Evolutionary conservation across 768 basidiomycete genomes (phyloP).

Genomic region (Suillus bovinus): DNA sequence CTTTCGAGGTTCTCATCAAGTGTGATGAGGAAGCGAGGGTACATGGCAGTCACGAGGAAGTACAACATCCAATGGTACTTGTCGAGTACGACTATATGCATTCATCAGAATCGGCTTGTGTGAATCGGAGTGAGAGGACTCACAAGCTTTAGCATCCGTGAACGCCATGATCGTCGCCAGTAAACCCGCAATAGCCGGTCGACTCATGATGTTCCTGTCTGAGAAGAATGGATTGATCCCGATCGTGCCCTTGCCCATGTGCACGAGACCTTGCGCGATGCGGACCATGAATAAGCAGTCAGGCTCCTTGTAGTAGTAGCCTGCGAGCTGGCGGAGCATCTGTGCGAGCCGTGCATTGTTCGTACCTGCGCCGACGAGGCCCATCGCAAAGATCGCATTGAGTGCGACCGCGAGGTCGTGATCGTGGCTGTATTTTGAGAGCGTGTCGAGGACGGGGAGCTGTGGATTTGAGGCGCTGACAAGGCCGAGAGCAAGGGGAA

Average conservation of each 20-base stretch:
- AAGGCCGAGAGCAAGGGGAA: conserved; percentile 94
- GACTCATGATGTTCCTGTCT: conserved; percentile 87
- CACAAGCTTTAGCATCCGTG: conserved; percentile 91
- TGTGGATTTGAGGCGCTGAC: conserved; percentile 96
- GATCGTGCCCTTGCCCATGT: conserved; percentile 99
- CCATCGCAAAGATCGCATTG: conserved; percentile 99
- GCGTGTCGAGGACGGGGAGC: conserved; percentile 90
- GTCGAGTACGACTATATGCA: conserved; percentile 79
- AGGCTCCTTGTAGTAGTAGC: conserved; percentile 98
- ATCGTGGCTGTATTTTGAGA: conserved; percentile 99
- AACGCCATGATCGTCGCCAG: conserved; percentile 89
- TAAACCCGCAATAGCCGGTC: conserved; percentile 86
- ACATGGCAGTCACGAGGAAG: conserved; percentile 95
- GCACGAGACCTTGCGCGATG: conserved; percentile 94
- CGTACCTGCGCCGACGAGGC: conserved; percentile 96
- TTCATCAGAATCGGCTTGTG: not conserved
- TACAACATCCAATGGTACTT: conserved; percentile 99
- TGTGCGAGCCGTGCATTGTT: conserved; percentile 97
- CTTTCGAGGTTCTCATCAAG: conserved; percentile 89
- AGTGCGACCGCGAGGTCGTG: conserved; percentile 95
- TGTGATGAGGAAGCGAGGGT: conserved; percentile 97
- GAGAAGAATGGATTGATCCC: conserved; percentile 96
- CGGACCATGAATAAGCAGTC: conserved; percentile 97
- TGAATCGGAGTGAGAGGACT: conserved; percentile 36
- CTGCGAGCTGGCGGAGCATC: conserved; percentile 95